Conservation (phyloP, 495 filamentous ascomycete species). For the Podospora didyma region DNA sequence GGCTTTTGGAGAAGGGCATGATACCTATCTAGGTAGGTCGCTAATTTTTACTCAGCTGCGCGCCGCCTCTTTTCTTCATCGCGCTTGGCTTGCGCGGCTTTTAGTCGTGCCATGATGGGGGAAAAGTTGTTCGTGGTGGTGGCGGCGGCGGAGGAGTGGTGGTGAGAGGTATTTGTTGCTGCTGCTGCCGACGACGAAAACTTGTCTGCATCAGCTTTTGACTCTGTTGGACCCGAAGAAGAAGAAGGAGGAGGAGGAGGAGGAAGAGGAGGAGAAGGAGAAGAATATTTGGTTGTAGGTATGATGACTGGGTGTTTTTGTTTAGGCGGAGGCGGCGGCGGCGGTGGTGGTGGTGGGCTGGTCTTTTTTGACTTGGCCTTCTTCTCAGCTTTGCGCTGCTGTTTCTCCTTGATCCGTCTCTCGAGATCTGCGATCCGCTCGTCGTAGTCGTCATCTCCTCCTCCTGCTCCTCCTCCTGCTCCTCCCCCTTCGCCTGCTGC, state of each 20-base stretch:
- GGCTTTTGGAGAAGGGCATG: too few relatives aligned
- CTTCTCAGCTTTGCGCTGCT: slow-evolving; percentile 33
- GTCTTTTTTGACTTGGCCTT: slow-evolving; percentile 22
- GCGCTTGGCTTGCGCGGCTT: slow-evolving; percentile 37
- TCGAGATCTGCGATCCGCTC: slow-evolving; percentile 39
- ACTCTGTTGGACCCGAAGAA: slow-evolving; percentile 15
- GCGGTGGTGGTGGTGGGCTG: slow-evolving; percentile 3
- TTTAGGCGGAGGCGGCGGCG: neutral
- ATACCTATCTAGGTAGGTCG: neutral
- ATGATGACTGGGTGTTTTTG: slow-evolving; percentile 3
- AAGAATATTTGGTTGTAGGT: too few relatives aligned
- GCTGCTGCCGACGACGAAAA: neutral
- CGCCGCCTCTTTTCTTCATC: slow-evolving; percentile 23
- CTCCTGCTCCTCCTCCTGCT: slow-evolving; percentile 6
- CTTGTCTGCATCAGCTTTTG: slow-evolving; percentile 30
- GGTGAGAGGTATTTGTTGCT: too few relatives aligned
- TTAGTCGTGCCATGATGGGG: slow-evolving; percentile 30
- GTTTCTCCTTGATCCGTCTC: slow-evolving; percentile 24
- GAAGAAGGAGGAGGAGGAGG: neutral
- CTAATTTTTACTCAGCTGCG: neutral
- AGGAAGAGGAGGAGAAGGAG: slow-evolving; percentile 5
- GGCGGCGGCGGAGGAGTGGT: neutral
- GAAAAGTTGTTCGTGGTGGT: neutral
- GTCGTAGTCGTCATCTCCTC: slow-evolving; percentile 27
- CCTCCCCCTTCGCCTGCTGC: neutral